Percentiles rank a stretch among this genome's conserved stretches.
These are phyloP conservation scores for Syncephalastrum monosporum DNA, from an alignment of 371 early-diverging fungal species.

Conservation along the genomic window DNA sequence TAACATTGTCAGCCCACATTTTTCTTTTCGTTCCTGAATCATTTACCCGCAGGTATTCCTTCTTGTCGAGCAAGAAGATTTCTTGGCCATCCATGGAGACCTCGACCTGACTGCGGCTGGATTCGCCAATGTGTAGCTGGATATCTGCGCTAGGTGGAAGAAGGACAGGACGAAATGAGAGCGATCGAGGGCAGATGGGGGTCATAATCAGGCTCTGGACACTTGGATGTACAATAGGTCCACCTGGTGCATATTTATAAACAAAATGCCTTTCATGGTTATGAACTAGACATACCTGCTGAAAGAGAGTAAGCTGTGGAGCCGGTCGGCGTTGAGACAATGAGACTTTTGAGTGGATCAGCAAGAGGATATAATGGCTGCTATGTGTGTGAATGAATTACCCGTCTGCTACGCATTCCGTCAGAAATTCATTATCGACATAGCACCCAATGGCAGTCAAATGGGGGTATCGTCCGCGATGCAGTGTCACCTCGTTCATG, in stretches of 20 bases:
- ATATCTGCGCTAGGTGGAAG: slow-evolving; percentile 77
- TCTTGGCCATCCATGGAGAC: slow-evolving; percentile 77
- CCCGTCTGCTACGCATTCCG: slow-evolving; percentile 75
- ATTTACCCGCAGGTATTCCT: slow-evolving; percentile 66
- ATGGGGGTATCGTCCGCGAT: slow-evolving; percentile 86
- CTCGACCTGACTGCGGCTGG: slow-evolving; percentile 63
- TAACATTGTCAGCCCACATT: neutral
- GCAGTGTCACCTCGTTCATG: slow-evolving; percentile 89
- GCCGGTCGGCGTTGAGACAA: slow-evolving; percentile 93
- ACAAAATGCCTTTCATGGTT: too few species aligned
- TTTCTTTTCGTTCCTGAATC: neutral
- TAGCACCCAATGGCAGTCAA: slow-evolving; percentile 77
- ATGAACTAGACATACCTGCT: slow-evolving; percentile 49
- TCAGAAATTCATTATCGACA: slow-evolving; percentile 78
- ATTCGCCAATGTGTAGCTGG: slow-evolving; percentile 61
- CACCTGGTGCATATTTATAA: slow-evolving; percentile 39
- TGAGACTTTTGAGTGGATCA: slow-evolving; percentile 42
- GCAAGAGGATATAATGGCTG: neutral
- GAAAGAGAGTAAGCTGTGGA: slow-evolving; percentile 94
- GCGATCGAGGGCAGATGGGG: slow-evolving; percentile 94
- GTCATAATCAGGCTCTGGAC: slow-evolving; percentile 87
- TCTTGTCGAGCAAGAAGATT: slow-evolving; percentile 64
- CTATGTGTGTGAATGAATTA: too few species aligned
- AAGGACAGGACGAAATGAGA: slow-evolving; percentile 90
- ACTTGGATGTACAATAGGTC: slow-evolving; percentile 93